Conservation (phyloP, 495 filamentous ascomycete species). For the Penicillium crystallinum region DNA sequence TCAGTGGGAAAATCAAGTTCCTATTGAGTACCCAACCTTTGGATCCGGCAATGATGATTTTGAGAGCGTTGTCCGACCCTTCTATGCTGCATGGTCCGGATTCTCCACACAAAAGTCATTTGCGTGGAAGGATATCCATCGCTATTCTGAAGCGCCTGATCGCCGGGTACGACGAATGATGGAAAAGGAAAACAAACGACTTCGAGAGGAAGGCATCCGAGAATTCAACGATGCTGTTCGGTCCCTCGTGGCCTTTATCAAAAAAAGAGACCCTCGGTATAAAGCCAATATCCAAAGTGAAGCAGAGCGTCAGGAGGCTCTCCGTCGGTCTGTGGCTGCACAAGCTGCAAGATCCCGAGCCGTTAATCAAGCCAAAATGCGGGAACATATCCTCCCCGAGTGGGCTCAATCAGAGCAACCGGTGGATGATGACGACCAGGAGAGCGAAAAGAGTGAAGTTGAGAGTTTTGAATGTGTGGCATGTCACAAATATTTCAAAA, state of each 20-base stretch:
- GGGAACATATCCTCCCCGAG: slow-evolving; percentile 61
- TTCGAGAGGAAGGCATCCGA: slow-evolving; percentile 74
- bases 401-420: slow-evolving; percentile 63
- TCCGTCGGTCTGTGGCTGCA: slow-evolving; percentile 72
- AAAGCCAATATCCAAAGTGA: slow-evolving; percentile 64
- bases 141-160: slow-evolving; percentile 80
- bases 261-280: slow-evolving; percentile 86
- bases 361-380: slow-evolving; percentile 69
- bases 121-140: slow-evolving; percentile 81
- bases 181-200: slow-evolving; percentile 90
- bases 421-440: slow-evolving; percentile 49
- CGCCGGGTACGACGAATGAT: slow-evolving; percentile 75
- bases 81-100: slow-evolving; percentile 75
- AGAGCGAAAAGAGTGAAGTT: slow-evolving; percentile 50
- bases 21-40: slow-evolving; percentile 71
- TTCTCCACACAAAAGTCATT: slow-evolving; percentile 86
- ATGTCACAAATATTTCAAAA: slow-evolving; percentile 90
- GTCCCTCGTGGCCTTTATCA: slow-evolving; percentile 82
- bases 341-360: slow-evolving; percentile 82
- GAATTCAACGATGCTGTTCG: slow-evolving; percentile 93
- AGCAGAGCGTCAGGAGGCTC: slow-evolving; percentile 69
- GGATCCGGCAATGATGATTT: slow-evolving; percentile 62
- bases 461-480: slow-evolving; percentile 81
- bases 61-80: slow-evolving; percentile 66
- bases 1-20: slow-evolving; percentile 56